Evolutionary conservation across 768 basidiomycete genomes (phyloP).

Genomic region (Russula sp.): DNA sequence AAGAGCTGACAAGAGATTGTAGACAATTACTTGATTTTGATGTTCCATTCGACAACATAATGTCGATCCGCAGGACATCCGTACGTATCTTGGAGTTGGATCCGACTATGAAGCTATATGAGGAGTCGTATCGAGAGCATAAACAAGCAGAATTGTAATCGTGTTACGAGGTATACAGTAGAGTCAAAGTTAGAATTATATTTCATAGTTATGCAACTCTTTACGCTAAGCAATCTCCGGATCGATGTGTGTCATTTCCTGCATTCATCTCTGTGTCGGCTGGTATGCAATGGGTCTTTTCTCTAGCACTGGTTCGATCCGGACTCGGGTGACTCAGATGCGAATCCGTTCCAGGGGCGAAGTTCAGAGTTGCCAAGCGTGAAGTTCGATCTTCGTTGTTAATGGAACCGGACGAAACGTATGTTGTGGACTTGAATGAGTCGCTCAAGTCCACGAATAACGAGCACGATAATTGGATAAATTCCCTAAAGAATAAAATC

Average conservation of each 20-base stretch:
- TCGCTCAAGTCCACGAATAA: neutral
- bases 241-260: neutral
- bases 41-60: constrained; percentile 62
- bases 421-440: neutral
- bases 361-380: neutral
- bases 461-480: constrained; percentile 15
- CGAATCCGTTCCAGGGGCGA: neutral
- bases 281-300: no score
- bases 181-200: neutral
- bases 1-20: constrained; percentile 8
- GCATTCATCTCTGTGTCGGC: neutral
- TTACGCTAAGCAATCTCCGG: neutral
- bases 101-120: constrained; percentile 81
- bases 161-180: no score
- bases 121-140: constrained; percentile 50
- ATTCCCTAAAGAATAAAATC: constrained; percentile 7
- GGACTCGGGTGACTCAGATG: neutral
- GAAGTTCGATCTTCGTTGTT: neutral
- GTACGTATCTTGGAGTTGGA: constrained; percentile 60
- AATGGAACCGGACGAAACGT: neutral
- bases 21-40: constrained; percentile 71
- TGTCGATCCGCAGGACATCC: constrained; percentile 58
- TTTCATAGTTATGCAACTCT: neutral
- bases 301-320: no score
- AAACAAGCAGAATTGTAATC: neutral